These are phyloP conservation scores for Volutella citrinella DNA, from an alignment of 2,329 filamentous ascomycete species.

Conservation along the genomic window DNA sequence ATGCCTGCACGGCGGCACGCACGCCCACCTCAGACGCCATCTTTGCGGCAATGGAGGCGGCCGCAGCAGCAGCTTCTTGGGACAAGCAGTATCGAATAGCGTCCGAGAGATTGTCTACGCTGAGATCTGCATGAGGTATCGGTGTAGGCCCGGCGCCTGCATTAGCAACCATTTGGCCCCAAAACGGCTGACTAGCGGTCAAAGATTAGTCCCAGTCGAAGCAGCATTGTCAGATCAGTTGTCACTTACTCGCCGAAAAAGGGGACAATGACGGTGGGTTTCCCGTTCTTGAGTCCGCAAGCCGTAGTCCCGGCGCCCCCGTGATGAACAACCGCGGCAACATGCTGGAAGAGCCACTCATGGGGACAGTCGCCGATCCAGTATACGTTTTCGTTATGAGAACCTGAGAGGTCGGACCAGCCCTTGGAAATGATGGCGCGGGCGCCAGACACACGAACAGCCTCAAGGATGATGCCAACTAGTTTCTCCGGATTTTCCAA, in stretches of 20 bases:
- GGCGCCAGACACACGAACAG: too few relatives aligned
- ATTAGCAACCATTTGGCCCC: conserved; percentile 69
- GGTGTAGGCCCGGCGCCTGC: conserved; percentile 69
- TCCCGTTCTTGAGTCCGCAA: conserved; percentile 71
- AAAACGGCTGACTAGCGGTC: conserved; percentile 61
- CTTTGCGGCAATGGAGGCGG: conserved; percentile 53
- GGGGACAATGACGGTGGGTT: conserved; percentile 75
- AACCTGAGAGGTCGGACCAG: too few relatives aligned
- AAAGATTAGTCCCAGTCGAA: not conserved
- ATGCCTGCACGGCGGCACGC: conserved; percentile 59
- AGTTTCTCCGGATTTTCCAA: too few relatives aligned
- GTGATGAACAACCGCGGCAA: conserved; percentile 79
- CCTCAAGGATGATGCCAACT: too few relatives aligned
- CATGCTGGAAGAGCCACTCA: conserved; percentile 80
- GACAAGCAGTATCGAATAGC: conserved; percentile 59
- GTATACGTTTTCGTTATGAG: too few relatives aligned
- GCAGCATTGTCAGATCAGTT: not conserved
- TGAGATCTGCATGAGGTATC: conserved; percentile 65
- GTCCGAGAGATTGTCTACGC: conserved; percentile 59
- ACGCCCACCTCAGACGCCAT: conserved; percentile 64
- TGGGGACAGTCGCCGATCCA: too few relatives aligned
- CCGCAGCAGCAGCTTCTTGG: conserved; percentile 53
- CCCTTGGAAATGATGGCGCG: too few relatives aligned
- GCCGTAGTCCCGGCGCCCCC: conserved; percentile 84
- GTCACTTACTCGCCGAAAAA: conserved; percentile 67